Conservation (phyloP, 1,284 basidiomycete species). For the Fomitopsis schrenkii region DNA sequence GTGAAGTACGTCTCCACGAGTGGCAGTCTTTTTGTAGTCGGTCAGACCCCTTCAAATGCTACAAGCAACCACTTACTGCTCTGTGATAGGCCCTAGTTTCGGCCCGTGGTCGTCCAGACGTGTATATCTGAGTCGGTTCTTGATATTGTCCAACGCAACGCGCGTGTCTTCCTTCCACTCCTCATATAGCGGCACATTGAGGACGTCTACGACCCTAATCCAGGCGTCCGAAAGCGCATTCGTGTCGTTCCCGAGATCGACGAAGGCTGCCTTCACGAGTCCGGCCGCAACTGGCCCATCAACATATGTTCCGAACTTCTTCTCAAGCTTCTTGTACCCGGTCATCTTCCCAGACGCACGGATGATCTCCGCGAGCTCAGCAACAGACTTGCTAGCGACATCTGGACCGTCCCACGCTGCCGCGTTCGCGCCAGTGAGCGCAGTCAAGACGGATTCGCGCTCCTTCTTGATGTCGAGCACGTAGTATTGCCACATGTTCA, state of each 20-base stretch:
- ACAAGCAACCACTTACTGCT: slow-evolving; percentile 44
- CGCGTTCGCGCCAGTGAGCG: slow-evolving; percentile 40
- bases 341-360: slow-evolving; percentile 50
- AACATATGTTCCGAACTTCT: slow-evolving; percentile 66
- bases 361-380: slow-evolving; percentile 65
- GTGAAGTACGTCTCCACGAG: slow-evolving; percentile 91
- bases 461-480: slow-evolving; percentile 72
- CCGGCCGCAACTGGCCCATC: slow-evolving; percentile 60
- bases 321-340: slow-evolving; percentile 56
- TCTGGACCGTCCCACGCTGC: slow-evolving; percentile 54
- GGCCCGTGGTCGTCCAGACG: slow-evolving; percentile 82
- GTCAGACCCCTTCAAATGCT: slow-evolving; percentile 3
- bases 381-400: slow-evolving; percentile 55
- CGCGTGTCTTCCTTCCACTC: slow-evolving; percentile 84
- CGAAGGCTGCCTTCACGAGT: slow-evolving; percentile 68
- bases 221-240: slow-evolving; percentile 66
- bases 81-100: slow-evolving; percentile 77
- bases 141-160: slow-evolving; percentile 70
- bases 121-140: slow-evolving; percentile 75
- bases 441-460: slow-evolving; percentile 48
- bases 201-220: slow-evolving; percentile 73
- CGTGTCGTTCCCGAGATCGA: slow-evolving; percentile 41
- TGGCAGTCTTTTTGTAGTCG: slow-evolving; percentile 65
- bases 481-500: slow-evolving; percentile 90
- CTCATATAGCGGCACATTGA: slow-evolving; percentile 85